Base-by-base conservation (phyloP, 139 green algal species). In the Spirogloea muscicola region DNA sequence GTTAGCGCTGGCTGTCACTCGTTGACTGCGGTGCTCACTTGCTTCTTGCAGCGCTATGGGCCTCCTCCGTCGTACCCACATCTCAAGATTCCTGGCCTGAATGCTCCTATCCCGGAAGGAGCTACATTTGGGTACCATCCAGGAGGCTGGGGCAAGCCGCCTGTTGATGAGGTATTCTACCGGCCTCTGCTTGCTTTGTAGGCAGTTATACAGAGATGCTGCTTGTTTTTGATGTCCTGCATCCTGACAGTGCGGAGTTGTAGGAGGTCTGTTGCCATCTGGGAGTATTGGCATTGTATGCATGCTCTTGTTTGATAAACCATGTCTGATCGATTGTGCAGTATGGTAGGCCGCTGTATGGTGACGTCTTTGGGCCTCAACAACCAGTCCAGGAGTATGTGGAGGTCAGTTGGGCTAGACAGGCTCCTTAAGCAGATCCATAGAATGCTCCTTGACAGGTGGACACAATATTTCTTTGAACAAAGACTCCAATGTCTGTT, bases 121-220 rank as follows among this genome's bases (percentile, higher is more conserved):
- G 84, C 87, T 13, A 52, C 83, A 55, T 96, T 93, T 75, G 91
- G 91, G 4, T 96, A 94, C 83, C 89, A 96, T 65, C 72, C 85
- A 2, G 92, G 92, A 34, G 91, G 91, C n/a, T 98, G 94, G 94
- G 94, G 94, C 70, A 98, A 97, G 86, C 93, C 94, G 0, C 94
- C 94, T 1, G 93, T 97, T 36, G 90, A 98, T 65, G 88, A 75
- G 59, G 9, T 65, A 16, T 42, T 13, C 57, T 65, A 13, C n/a
- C n/a, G n/a, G n/a, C n/a, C n/a, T n/a, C n/a, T n/a, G n/a, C n/a
- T n/a, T n/a, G n/a, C n/a, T n/a, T n/a, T n/a, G n/a, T n/a, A n/a
- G n/a, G n/a, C n/a, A n/a, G n/a, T n/a, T n/a, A n/a, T n/a, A n/a
- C n/a, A n/a, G n/a, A n/a, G n/a, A n/a, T n/a, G n/a, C n/a, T n/a